phyloP scores from a whole-genome alignment of 805 yeast genomes.

The Saccharomycopsis capsularis region DNA sequence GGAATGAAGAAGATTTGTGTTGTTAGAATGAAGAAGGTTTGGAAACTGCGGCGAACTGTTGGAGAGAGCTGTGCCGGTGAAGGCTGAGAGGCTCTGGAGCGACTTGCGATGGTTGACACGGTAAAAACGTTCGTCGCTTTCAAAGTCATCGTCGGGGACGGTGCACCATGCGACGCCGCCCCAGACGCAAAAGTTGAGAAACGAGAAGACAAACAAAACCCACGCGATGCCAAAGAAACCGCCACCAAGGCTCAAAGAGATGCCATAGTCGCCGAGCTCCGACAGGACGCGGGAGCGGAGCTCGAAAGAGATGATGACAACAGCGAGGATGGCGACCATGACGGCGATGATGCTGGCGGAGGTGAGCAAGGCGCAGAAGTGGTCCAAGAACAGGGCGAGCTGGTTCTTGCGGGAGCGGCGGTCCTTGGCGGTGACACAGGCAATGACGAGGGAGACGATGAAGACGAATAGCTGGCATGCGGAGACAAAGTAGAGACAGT shows the following conservation, averaged over 20 bases:
- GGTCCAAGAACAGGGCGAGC: constrained; percentile 26
- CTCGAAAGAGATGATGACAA: constrained; percentile 27
- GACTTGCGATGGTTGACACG: constrained; percentile 14
- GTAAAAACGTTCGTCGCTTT: constrained; percentile 7
- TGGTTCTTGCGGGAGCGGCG: not conserved
- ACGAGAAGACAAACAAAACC: constrained; percentile 28
- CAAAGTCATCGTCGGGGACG: constrained; percentile 30
- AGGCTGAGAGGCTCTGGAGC: constrained; percentile 11
- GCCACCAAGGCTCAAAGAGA: constrained; percentile 36
- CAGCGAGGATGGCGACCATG: constrained; percentile 28
- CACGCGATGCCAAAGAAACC: constrained; percentile 38
- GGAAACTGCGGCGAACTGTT: not conserved
- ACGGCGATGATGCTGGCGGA: constrained; percentile 30
- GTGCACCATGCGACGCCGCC: constrained; percentile 49
- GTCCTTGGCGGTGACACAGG: not conserved
- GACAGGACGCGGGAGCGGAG: constrained; percentile 27
- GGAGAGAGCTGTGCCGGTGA: not conserved
- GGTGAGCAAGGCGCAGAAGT: constrained; percentile 33
- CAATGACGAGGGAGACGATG: constrained; percentile 25
- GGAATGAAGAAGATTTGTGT: too few relatives aligned
- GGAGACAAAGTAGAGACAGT: constrained; percentile 26
- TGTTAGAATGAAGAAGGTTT: not conserved
- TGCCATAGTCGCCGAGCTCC: constrained; percentile 41
- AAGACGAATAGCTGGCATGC: constrained; percentile 30
- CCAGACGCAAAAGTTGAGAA: constrained; percentile 29